phyloP scores from a whole-genome alignment of 2,329 filamentous ascomycete species.

The Cladophialophora immunda region DNA sequence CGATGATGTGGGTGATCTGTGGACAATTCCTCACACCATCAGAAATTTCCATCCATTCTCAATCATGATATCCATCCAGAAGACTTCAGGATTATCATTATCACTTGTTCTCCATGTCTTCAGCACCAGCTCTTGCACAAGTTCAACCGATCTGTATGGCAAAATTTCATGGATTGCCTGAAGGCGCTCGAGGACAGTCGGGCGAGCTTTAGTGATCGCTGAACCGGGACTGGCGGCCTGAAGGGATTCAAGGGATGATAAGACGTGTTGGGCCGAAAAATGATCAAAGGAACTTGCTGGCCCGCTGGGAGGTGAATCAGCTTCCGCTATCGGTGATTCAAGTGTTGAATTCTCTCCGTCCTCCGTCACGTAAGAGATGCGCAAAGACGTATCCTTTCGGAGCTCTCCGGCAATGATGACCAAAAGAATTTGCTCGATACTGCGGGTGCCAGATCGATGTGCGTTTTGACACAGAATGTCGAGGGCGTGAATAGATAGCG shows the following conservation, averaged over 20 bases:
- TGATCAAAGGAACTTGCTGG: no score
- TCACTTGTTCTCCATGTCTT: conserved; percentile 15
- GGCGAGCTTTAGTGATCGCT: no score
- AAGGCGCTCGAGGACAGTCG: conserved; percentile 12
- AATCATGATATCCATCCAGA: conserved; percentile 30
- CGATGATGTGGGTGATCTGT: neutral
- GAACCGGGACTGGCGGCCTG: no score
- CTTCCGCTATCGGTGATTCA: no score
- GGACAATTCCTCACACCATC: conserved; percentile 14
- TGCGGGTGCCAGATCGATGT: conserved; percentile 13
- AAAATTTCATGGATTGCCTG: conserved; percentile 18
- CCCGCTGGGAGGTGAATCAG: no score
- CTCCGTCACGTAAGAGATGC: no score
- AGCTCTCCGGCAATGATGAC: conserved; percentile 22
- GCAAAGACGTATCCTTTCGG: no score
- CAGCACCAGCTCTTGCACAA: conserved; percentile 25
- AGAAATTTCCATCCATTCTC: conserved; percentile 25
- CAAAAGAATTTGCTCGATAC: conserved; percentile 22
- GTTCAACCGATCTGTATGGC: conserved; percentile 24
- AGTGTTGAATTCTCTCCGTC: no score
- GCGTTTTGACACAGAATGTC: conserved; percentile 12
- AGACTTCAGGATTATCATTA: conserved; percentile 4
- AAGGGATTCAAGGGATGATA: no score
- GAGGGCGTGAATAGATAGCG: conserved; percentile 12
- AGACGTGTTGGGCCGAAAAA: no score